phyloP scores from a whole-genome alignment of 2,329 filamentous ascomycete species.

The Trichoderma endophyticum region DNA sequence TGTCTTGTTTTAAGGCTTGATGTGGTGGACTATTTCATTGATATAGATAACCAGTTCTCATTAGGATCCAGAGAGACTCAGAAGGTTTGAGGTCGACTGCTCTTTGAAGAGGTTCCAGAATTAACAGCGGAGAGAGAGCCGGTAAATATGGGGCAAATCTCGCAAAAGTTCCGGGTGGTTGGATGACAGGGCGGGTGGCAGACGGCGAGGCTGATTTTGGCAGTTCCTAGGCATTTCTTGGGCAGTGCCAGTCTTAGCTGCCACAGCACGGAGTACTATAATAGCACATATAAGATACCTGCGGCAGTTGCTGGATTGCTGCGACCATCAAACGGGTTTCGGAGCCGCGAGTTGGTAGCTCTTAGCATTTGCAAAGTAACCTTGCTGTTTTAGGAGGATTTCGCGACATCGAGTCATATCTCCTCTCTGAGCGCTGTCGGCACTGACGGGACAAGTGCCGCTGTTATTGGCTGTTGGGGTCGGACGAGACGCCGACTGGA shows the following conservation, averaged over 20 bases:
- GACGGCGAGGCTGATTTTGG: not conserved
- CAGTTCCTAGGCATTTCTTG: not conserved
- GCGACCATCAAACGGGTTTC: not conserved
- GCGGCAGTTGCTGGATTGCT: not conserved
- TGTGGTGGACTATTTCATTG: not conserved
- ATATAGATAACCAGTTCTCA: too few relatives aligned
- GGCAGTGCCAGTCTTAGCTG: not conserved
- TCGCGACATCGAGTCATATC: not conserved
- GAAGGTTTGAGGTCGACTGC: not conserved
- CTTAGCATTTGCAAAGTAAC: not conserved
- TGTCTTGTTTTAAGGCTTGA: too few relatives aligned
- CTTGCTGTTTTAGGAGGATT: not conserved
- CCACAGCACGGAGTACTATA: not conserved
- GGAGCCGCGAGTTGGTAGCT: not conserved
- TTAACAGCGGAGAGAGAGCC: not conserved
- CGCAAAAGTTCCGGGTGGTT: not conserved
- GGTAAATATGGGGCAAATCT: constrained; percentile 8
- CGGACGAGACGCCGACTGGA: not conserved
- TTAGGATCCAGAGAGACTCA: not conserved
- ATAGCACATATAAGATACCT: not conserved
- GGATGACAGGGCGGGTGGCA: not conserved
- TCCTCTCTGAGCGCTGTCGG: not conserved
- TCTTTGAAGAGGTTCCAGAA: too few relatives aligned
- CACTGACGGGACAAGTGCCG: not conserved
- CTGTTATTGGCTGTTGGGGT: not conserved